Percentiles rank a stretch among this genome's conserved stretches.
These are phyloP conservation scores for Porpolomopsis calyptriformis DNA, from an alignment of 768 basidiomycete genomes.

Conservation along the genomic window DNA sequence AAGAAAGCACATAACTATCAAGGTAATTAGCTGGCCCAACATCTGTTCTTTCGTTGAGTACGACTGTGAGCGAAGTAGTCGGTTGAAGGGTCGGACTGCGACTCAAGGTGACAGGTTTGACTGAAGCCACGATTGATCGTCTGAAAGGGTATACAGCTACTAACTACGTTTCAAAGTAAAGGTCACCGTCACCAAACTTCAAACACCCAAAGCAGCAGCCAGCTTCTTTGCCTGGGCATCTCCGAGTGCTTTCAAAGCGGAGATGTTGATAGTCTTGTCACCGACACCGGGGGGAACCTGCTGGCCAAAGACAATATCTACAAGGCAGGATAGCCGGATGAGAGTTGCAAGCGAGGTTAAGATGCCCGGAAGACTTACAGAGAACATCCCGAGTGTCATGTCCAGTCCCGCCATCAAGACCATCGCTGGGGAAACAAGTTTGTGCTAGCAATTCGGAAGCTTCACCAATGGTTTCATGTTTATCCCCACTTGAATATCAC, in stretches of 20 bases:
- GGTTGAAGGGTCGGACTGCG: too few relatives aligned
- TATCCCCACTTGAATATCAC: conserved; percentile 12
- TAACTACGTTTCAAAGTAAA: too few relatives aligned
- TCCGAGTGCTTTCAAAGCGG: conserved; percentile 15
- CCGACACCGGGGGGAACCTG: conserved; percentile 12
- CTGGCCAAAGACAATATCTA: conserved; percentile 18
- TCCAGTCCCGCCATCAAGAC: conserved; percentile 14
- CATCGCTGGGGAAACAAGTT: conserved; percentile 16
- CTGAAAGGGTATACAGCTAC: too few relatives aligned
- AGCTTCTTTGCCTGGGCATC: conserved; percentile 13
- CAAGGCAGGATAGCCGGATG: background rate
- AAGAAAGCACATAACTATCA: conserved; percentile 48
- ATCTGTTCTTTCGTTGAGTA: background rate
- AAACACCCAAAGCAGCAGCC: conserved; percentile 13
- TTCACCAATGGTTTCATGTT: conserved; percentile 18
- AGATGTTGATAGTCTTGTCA: conserved; percentile 15
- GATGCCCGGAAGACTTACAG: conserved; percentile 10
- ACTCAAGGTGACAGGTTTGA: too few relatives aligned
- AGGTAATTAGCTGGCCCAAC: conserved; percentile 8
- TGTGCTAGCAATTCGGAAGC: conserved; percentile 17
- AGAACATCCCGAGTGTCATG: conserved; percentile 15
- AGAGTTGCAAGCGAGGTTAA: background rate
- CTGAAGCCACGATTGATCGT: too few relatives aligned
- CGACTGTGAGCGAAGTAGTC: too few relatives aligned
- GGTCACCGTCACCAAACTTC: background rate